Conservation (phyloP, 176 grass and related monocot genomes). For the Olyra latifolia region DNA sequence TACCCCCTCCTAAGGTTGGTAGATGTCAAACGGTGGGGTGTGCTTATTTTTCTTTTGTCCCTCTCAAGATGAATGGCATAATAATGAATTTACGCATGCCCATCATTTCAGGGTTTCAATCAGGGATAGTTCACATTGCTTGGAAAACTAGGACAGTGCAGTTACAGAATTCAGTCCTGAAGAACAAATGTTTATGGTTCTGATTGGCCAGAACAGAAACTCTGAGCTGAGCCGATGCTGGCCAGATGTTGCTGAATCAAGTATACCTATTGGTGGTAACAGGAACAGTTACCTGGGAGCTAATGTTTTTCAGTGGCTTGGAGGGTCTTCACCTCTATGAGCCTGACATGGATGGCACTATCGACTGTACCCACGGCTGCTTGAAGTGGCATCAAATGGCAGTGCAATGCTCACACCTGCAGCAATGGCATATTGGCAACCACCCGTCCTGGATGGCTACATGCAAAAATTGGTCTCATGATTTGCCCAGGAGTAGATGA, state of each 20-base stretch:
- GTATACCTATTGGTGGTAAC: background rate
- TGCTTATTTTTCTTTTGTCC: background rate
- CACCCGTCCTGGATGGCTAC: background rate
- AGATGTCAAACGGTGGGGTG: background rate
- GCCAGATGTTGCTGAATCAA: background rate
- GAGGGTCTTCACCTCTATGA: background rate
- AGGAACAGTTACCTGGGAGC: background rate
- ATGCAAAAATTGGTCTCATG: too few species aligned
- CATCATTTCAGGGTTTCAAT: constrained; percentile 6
- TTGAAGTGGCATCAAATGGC: background rate
- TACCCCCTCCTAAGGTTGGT: constrained; percentile 24
- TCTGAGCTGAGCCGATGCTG: background rate
- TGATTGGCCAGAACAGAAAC: background rate
- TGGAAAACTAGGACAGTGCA: background rate
- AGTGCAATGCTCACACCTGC: background rate
- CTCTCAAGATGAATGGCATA: background rate
- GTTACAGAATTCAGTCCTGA: background rate
- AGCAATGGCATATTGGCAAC: background rate
- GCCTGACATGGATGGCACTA: background rate
- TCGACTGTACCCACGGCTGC: background rate
- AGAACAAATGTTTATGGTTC: background rate
- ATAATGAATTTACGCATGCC: background rate
- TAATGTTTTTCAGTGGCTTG: background rate
- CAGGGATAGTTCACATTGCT: background rate
- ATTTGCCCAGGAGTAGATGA: too few species aligned